Conservation (phyloP, 108 stramenopile species). For the Epithemia pelagica region DNA sequence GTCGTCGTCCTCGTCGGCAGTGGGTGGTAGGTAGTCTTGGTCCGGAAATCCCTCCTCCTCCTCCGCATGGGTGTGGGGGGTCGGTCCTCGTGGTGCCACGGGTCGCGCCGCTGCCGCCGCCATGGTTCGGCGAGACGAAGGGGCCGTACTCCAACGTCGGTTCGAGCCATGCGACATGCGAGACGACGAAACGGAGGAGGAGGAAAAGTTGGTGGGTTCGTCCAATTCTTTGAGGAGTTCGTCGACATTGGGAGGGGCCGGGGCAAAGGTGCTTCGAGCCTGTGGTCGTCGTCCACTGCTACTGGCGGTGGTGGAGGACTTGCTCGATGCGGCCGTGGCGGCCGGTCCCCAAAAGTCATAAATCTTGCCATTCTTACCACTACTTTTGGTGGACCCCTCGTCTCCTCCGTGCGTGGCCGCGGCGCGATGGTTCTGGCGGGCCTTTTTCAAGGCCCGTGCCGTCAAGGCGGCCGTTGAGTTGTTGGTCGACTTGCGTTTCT, state of each 20-base stretch:
- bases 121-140: not conserved
- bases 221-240: slow-evolving; percentile 2
- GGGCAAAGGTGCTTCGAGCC: not conserved
- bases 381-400: not conserved
- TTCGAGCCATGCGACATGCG: not conserved
- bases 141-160: not conserved
- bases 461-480: slow-evolving; percentile 42
- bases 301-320: not conserved
- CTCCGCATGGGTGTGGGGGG: too few relatives aligned
- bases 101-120: too few relatives aligned
- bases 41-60: too few relatives aligned
- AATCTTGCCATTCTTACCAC: slow-evolving; percentile 26
- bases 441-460: slow-evolving; percentile 57
- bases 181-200: not conserved
- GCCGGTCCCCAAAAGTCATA: slow-evolving; percentile 41
- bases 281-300: not conserved
- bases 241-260: slow-evolving; percentile 5
- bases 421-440: slow-evolving; percentile 38
- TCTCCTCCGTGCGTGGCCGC: slow-evolving; percentile 18
- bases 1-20: too few relatives aligned
- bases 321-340: slow-evolving; percentile 7
- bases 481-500: slow-evolving; percentile 8
- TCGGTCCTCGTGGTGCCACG: too few relatives aligned
- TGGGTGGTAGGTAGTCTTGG: too few relatives aligned
- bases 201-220: not conserved